phyloP scores from a whole-genome alignment of 352 stramenopile genomes.

The Globisporangium irregulare region DNA sequence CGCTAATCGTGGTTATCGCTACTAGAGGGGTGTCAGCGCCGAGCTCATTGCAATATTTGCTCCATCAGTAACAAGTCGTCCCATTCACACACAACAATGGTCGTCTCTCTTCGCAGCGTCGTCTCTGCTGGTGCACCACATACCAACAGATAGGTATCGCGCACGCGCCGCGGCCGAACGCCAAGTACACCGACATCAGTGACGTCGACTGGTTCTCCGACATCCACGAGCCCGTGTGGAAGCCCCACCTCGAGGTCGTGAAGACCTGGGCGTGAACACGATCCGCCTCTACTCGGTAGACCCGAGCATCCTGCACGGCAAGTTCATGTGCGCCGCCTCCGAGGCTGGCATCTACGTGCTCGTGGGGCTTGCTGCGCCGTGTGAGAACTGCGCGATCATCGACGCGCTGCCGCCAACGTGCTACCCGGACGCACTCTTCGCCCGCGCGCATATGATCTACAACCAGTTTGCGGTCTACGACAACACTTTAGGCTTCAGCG shows the following conservation, averaged over 20 bases:
- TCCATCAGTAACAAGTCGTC: not conserved
- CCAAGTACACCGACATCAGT: slow-evolving; percentile 25
- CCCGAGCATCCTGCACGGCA: slow-evolving; percentile 38
- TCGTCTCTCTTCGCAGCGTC: not conserved
- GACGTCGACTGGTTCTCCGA: slow-evolving; percentile 59
- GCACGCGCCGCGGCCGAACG: slow-evolving; percentile 63
- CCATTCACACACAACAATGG: not conserved
- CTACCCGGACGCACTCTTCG: slow-evolving; percentile 43
- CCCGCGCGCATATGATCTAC: slow-evolving; percentile 42
- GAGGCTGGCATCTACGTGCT: slow-evolving; percentile 54
- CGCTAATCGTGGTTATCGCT: not conserved
- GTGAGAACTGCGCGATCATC: slow-evolving; percentile 33
- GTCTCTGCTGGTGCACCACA: not conserved
- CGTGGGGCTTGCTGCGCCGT: slow-evolving; percentile 40
- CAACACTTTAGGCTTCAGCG: slow-evolving; percentile 47
- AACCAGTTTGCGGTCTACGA: slow-evolving; percentile 59
- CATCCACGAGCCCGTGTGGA: slow-evolving; percentile 47
- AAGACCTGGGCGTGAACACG: not conserved
- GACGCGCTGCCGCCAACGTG: slow-evolving; percentile 36
- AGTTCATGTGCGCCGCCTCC: slow-evolving; percentile 65
- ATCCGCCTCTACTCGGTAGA: no score
- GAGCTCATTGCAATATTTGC: not conserved
- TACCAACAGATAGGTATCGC: slow-evolving; percentile 4
- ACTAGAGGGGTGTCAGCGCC: not conserved
- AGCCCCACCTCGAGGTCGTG: slow-evolving; percentile 39